phyloP scores from a whole-genome alignment of 257 asterid species.

The Solanum virginianum region DNA sequence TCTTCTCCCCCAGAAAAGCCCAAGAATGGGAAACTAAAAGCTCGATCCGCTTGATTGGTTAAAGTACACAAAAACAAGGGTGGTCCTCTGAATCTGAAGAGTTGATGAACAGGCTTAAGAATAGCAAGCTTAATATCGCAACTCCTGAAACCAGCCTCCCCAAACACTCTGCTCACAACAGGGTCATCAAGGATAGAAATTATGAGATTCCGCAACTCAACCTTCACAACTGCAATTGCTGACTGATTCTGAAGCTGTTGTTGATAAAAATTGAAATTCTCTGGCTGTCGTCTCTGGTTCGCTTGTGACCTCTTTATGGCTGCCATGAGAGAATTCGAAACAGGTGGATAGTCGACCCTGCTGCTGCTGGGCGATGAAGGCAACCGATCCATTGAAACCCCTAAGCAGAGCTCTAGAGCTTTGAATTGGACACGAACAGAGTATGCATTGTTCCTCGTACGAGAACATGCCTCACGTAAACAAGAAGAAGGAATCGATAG shows the following conservation, averaged over 20 bases:
- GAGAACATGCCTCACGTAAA: slow-evolving; percentile 74
- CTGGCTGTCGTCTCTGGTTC: slow-evolving; percentile 77
- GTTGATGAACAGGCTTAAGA: slow-evolving; percentile 44
- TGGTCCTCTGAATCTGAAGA: slow-evolving; percentile 44
- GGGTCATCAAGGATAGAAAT: slow-evolving; percentile 84
- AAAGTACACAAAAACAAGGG: slow-evolving; percentile 65
- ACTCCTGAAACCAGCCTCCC: slow-evolving; percentile 84
- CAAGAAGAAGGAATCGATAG: slow-evolving; percentile 57
- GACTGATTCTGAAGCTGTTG: slow-evolving; percentile 28
- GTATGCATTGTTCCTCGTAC: slow-evolving; percentile 54
- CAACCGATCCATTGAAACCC: slow-evolving; percentile 62
- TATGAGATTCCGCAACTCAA: slow-evolving; percentile 63
- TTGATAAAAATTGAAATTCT: slow-evolving; percentile 56
- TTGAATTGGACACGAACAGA: slow-evolving; percentile 61
- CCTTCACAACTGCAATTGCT: slow-evolving; percentile 48
- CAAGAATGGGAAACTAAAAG: slow-evolving; percentile 60
- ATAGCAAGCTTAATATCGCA: slow-evolving; percentile 67
- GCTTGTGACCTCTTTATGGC: slow-evolving; percentile 89
- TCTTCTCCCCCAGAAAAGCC: slow-evolving; percentile 52
- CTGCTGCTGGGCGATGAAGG: slow-evolving; percentile 28
- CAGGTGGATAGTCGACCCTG: slow-evolving; percentile 59
- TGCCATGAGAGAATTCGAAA: slow-evolving; percentile 84
- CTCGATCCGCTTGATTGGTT: slow-evolving; percentile 7
- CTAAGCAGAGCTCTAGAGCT: slow-evolving; percentile 73
- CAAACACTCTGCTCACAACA: slow-evolving; percentile 70